Evolutionary conservation across 1,139 yeast genomes (phyloP).

Genomic region (Suhomyces chickasaworum): DNA sequence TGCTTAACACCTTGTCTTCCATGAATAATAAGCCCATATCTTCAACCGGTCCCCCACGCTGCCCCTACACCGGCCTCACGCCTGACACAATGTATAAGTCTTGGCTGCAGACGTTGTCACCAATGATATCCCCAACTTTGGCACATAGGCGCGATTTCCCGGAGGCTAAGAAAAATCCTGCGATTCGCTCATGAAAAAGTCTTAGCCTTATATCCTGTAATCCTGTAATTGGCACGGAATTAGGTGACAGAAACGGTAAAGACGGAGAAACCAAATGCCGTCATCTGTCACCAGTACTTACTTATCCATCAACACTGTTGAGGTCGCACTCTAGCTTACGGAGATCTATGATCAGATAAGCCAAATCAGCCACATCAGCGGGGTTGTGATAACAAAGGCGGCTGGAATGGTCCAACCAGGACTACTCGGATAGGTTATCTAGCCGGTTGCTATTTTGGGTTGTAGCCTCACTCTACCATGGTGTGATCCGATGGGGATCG

Average conservation of each 20-base stretch:
- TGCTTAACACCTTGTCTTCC: too few species aligned
- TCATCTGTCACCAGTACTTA: too few species aligned
- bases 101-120: not conserved
- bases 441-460: too few species aligned
- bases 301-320: too few species aligned
- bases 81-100: not conserved
- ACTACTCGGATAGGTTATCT: too few species aligned
- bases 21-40: too few species aligned
- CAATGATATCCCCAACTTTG: not conserved
- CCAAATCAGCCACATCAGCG: too few species aligned
- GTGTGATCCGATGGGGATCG: not conserved
- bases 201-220: not conserved
- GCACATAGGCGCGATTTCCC: constrained; percentile 1
- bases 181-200: not conserved
- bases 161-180: constrained; percentile 7
- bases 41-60: not conserved
- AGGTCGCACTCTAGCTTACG: too few species aligned
- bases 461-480: not conserved
- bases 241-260: not conserved
- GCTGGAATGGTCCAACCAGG: too few species aligned
- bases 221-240: not conserved
- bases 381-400: too few species aligned
- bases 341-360: too few species aligned
- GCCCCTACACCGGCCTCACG: not conserved
- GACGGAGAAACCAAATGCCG: not conserved